Percentiles rank a stretch among this genome's conserved stretches.
phyloP scores from a whole-genome alignment of 768 basidiomycete genomes.

The Ramaria sp. region DNA sequence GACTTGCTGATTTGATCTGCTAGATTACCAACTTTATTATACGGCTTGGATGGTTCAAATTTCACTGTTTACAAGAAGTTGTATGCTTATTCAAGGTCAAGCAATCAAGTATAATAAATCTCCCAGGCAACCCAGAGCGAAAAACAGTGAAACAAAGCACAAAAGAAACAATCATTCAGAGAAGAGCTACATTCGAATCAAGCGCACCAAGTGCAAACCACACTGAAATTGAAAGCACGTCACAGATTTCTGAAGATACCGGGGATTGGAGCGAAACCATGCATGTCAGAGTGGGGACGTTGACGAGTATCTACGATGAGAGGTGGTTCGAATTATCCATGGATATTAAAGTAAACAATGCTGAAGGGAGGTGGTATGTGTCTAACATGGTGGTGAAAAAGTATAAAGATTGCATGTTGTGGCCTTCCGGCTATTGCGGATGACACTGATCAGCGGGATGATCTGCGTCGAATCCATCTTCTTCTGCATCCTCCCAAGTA shows the following conservation, averaged over 20 bases:
- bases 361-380: not conserved
- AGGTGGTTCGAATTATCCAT: not conserved
- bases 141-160: too few species aligned
- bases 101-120: too few species aligned
- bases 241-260: not conserved
- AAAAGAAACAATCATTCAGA: too few species aligned
- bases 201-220: not conserved
- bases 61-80: too few species aligned
- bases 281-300: not conserved
- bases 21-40: too few species aligned
- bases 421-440: constrained; percentile 2
- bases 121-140: too few species aligned
- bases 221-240: not conserved
- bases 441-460: constrained; percentile 17
- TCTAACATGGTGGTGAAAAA: not conserved
- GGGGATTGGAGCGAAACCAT: not conserved
- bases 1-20: too few species aligned
- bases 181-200: too few species aligned
- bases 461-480: constrained; percentile 53
- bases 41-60: too few species aligned
- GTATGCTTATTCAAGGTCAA: too few species aligned
- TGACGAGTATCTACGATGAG: not conserved
- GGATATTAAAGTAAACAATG: not conserved
- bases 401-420: not conserved
- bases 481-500: constrained; percentile 62